phyloP scores from a whole-genome alignment of 2,329 filamentous ascomycete genomes.

The Claviceps sorghi region DNA sequence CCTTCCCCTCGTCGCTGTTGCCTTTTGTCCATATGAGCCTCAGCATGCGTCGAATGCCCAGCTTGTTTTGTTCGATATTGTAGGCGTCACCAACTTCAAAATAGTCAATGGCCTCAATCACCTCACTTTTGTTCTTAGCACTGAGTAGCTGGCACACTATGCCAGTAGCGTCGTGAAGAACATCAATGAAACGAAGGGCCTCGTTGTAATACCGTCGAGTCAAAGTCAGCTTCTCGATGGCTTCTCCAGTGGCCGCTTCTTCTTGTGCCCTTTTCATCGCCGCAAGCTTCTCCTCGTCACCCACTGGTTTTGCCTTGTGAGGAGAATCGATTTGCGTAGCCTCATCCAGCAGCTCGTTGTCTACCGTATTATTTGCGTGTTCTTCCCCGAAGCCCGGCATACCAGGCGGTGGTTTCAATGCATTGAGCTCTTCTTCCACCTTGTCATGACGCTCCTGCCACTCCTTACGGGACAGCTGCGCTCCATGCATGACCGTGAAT shows the following conservation, averaged over 20 bases:
- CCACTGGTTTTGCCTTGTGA: constrained; percentile 52
- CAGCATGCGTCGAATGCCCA: constrained; percentile 88
- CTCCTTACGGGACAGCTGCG: constrained; percentile 68
- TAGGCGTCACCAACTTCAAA: constrained; percentile 93
- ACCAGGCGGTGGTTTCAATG: constrained; percentile 67
- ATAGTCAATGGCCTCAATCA: constrained; percentile 98
- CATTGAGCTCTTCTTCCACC: constrained; percentile 68
- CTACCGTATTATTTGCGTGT: constrained; percentile 53
- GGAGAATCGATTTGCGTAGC: constrained; percentile 67
- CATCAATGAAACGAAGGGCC: constrained; percentile 83
- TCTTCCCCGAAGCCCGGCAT: constrained; percentile 46
- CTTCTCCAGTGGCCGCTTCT: constrained; percentile 77
- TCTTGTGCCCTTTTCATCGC: constrained; percentile 68
- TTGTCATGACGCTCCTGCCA: constrained; percentile 73
- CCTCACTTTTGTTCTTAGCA: constrained; percentile 94
- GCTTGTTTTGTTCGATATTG: constrained; percentile 83
- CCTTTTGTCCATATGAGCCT: constrained; percentile 98
- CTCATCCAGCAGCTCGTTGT: constrained; percentile 70
- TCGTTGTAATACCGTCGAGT: constrained; percentile 88
- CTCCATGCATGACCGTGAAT: constrained; percentile 82
- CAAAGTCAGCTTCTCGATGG: constrained; percentile 73
- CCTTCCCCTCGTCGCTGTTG: constrained; percentile 97
- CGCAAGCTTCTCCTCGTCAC: constrained; percentile 61
- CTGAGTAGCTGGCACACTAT: constrained; percentile 77
- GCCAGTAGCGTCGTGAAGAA: constrained; percentile 68